phyloP scores from a whole-genome alignment of 768 basidiomycete species.

The Suillus occidentalis region DNA sequence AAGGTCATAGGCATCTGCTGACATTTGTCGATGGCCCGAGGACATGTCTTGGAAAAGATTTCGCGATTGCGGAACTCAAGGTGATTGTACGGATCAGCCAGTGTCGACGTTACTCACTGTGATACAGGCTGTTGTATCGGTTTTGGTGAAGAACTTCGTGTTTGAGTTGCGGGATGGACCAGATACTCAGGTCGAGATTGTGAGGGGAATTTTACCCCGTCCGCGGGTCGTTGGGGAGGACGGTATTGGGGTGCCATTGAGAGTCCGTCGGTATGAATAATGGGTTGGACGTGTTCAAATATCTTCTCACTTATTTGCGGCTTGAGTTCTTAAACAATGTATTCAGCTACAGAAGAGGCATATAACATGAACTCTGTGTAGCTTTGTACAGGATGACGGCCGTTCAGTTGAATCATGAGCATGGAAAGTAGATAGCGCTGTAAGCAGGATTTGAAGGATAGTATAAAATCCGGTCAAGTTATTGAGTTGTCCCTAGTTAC shows the following conservation, averaged over 20 bases:
- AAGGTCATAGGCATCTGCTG: slow-evolving; percentile 41
- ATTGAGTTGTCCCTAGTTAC: not conserved
- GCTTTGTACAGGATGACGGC: not conserved
- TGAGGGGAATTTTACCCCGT: slow-evolving; percentile 11
- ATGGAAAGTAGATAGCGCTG: not conserved
- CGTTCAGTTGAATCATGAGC: not conserved
- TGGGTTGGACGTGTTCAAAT: not conserved
- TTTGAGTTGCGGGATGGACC: slow-evolving; percentile 14
- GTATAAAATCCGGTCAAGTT: not conserved
- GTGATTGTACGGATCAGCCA: slow-evolving; percentile 18
- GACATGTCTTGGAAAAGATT: slow-evolving; percentile 44
- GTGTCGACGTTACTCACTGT: not conserved
- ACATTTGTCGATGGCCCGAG: slow-evolving; percentile 47
- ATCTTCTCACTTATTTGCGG: not conserved
- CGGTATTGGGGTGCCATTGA: slow-evolving; percentile 31
- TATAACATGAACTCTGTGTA: not conserved
- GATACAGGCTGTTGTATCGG: slow-evolving; percentile 41
- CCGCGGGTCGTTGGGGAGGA: slow-evolving; percentile 25
- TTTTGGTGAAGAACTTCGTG: slow-evolving; percentile 35
- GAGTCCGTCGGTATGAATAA: slow-evolving; percentile 26
- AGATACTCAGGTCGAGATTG: slow-evolving; percentile 7
- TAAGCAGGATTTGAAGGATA: not conserved
- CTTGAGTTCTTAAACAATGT: not conserved
- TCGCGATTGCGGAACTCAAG: slow-evolving; percentile 44
- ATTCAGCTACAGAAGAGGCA: not conserved